Evolutionary conservation across 441 rosid genomes (phyloP), one percentile per base, ranked within the genome.

Genomic region (Mallotus repandus): DNA sequence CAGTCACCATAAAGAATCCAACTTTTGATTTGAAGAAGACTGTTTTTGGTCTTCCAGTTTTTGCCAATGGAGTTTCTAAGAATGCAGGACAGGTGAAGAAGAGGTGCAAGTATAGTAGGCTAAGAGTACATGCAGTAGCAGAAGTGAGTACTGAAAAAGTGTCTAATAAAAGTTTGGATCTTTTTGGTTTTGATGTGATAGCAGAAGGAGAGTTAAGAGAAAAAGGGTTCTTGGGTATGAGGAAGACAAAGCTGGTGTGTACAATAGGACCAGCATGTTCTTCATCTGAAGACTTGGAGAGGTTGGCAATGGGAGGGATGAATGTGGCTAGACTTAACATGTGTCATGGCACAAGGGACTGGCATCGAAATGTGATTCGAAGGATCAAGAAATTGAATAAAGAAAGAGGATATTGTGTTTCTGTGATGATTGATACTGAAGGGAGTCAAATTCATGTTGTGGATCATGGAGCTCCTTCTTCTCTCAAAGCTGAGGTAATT

Each of bases 201-300:
- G 76, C 87, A 2, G 88, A 88, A 74, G 72, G 73, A 63, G 94
- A 88, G 81, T 66, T 88, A 83, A 83, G 86, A 52, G 91, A 85
- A 74, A 88, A 83, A 73, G 94, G 94, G 65, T 88, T 89, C 68
- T 32, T 84, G 80, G 91, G 94, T 63, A 81, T 85, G 91, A 83
- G 94, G 88, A 89, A 85, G 84, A 89, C 94, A 45, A 88, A 89
- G 84, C 81, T 89, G 12, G 92, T 89, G 66, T 88, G 92, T 82
- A 89, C 94, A 7, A 82, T 89, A 63, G 94, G 94, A 48, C 92
- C 94, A 5, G 87, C 90, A 0, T 88, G 87, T 70, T 82, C 81
- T 52, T 85, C 88, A 13, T 12, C 67, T 77, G 89, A 83, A 76
- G 89, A 86, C 35, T 74, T 88, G 82, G 91, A 88, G 86, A 81